Conservation (phyloP, 2,329 filamentous ascomycete genomes). For the Penicillium occitanis region DNA sequence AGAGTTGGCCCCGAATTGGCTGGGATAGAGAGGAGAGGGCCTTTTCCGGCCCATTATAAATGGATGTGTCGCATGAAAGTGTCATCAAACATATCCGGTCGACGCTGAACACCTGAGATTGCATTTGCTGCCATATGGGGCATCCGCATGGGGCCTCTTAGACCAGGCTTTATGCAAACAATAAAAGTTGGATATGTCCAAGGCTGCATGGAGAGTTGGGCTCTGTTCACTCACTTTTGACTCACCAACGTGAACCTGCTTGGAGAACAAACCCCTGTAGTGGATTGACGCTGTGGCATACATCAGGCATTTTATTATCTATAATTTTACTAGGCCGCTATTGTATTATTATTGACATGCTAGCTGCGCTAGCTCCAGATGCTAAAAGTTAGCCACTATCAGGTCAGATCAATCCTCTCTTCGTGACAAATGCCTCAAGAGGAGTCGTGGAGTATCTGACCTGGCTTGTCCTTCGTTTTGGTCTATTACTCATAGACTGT, state of each 20-base stretch:
- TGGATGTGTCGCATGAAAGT: too few relatives aligned
- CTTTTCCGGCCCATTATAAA: conserved; percentile 13
- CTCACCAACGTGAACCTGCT: not conserved
- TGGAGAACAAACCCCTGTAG: not conserved
- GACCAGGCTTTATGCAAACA: not conserved
- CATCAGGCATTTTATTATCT: not conserved
- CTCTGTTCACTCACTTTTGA: not conserved
- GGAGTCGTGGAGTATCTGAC: not conserved
- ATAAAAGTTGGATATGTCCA: not conserved
- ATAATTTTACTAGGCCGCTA: not conserved
- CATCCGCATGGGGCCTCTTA: not conserved
- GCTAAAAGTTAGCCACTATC: not conserved
- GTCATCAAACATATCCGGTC: not conserved
- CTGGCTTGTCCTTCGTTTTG: not conserved
- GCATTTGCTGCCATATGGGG: not conserved
- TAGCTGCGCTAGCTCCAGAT: not conserved
- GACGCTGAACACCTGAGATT: not conserved
- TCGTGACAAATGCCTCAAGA: not conserved
- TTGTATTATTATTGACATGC: not conserved
- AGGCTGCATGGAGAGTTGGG: not conserved
- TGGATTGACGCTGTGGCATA: not conserved
- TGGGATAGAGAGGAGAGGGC: conserved; percentile 19
- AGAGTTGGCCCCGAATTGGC: conserved; percentile 14
- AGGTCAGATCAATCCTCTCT: not conserved
- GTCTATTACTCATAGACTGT: not conserved